Base-by-base conservation (phyloP, 805 yeast genomes). In the Kazachstania bromeliacearum region DNA sequence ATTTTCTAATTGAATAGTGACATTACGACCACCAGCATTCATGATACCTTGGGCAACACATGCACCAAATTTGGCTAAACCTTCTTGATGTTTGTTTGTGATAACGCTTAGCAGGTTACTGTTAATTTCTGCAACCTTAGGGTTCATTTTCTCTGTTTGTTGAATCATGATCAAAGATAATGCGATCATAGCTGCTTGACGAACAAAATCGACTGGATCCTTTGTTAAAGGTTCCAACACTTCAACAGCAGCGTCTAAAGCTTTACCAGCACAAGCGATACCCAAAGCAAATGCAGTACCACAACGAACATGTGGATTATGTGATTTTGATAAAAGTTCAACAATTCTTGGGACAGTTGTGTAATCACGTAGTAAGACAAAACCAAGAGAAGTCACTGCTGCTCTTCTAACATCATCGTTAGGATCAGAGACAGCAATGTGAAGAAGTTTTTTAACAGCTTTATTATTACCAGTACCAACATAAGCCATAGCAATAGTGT, bases 221-320 rank as follows among this genome's bases (percentile, higher is more conserved):
- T 83, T 85, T 19, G 89, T 75, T 66, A 92, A 72, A 23, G 96
- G 95, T 63, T 85, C 94, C 46, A 92, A 71, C 13, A 92, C 87
- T 41, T 87, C 95, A 44, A 92, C 73, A 0, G 98, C 97, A 27
- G 89, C 78, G 40, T 79, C 76, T 37, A 83, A 66, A 3, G 88
- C 92, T 55, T 92, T 79, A 33, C 98, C 98, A 17, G 96, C 96
- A 68, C 97, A 88, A 3, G 97, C 77, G 43, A 92, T 84, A 63
- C 96, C 98, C 44, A 92, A 71, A 0, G 98, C 98, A 76, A 92
- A 68, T 2, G 97, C 95, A 22, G 96, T 84, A 66, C 98, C 98
- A 57, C 92, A 92, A 60, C 98, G 83, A 25, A 92, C 97, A 57
- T 92, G 96, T 10, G 98, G 95, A 59, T 92, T 92, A 60, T 92